Base-by-base conservation (phyloP, 2,329 filamentous ascomycete species). In the Intubia oerlemansii region DNA sequence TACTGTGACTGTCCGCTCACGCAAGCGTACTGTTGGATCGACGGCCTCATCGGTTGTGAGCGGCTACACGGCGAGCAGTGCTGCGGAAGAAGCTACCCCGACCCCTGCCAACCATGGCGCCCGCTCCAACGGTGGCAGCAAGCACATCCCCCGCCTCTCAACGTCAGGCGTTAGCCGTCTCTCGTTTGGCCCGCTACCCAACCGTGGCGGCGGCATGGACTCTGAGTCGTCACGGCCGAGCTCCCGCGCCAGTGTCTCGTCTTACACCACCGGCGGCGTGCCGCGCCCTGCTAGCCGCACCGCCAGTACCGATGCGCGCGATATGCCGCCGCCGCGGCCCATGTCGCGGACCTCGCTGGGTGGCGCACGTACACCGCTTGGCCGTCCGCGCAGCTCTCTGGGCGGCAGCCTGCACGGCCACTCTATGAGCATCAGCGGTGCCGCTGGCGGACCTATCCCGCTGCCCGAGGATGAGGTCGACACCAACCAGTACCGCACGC, bases 301-400 rank as follows among this genome's bases (percentile, higher is more conserved):
- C n/a, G n/a, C n/a, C n/a, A n/a, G n/a, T n/a, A n/a, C n/a, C 12
- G 35, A 36, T 17, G 36, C 37, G 24, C 35, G 37, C 22, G 57
- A 60, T 50, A 60, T 51, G 47, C 51, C 51, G 2, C 53, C 57
- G 2, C 54, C 66, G 14, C 62, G 72, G 17, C 70, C 75, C 7
- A 58, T 66, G 38, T 78, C 72, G 41, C 65, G 74, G 28, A 57
- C 67, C 21, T 78, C 72, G 36, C 46, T 69, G 11, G 53, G 54
- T 4, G 59, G 67, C 5, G 48, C 64, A 7, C 62, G 73, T 34
- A 77, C 74, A 10, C 70, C 76, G 1, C 50, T 79, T 30, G 66
- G 65, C 16, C 66, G 77, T 30, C 73, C 77, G 12, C 62, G 75
- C 28, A 80, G 73, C 28, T 81, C 76, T 10, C 56, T 84, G 38